These are phyloP conservation scores for Coemansia sp. DNA, from an alignment of 192 early-diverging fungal species.

Conservation along the genomic window DNA sequence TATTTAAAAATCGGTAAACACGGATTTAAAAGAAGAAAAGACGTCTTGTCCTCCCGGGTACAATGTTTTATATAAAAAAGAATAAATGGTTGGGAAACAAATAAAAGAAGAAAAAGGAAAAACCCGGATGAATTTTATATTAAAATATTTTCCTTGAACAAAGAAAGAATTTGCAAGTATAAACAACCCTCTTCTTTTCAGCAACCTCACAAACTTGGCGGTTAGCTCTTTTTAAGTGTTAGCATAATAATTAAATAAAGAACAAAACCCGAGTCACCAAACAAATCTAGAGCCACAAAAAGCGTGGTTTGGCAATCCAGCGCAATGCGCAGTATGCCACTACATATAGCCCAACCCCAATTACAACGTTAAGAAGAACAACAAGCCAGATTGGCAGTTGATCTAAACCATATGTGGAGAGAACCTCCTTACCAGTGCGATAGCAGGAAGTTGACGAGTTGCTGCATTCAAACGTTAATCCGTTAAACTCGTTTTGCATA, in stretches of 20 bases:
- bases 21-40: too few relatives aligned
- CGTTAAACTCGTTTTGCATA: constrained; percentile 16
- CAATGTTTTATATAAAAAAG: too few relatives aligned
- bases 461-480: constrained; percentile 30
- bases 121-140: too few relatives aligned
- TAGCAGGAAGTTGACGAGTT: constrained; percentile 15
- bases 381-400: constrained; percentile 23
- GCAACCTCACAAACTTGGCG: too few relatives aligned
- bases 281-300: constrained; percentile 32
- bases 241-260: neutral
- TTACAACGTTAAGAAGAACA: constrained; percentile 20
- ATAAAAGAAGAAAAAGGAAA: too few relatives aligned
- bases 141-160: too few relatives aligned
- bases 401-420: constrained; percentile 32
- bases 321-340: constrained; percentile 30
- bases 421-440: constrained; percentile 23
- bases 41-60: too few relatives aligned
- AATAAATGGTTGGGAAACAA: too few relatives aligned
- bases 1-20: too few relatives aligned
- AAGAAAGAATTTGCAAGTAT: too few relatives aligned
- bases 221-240: neutral
- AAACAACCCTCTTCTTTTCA: too few relatives aligned
- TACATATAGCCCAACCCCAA: constrained; percentile 28
- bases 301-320: constrained; percentile 45
- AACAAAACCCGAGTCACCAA: neutral